phyloP scores from a whole-genome alignment of 345 rosid genomes.

The Psidium guajava region DNA sequence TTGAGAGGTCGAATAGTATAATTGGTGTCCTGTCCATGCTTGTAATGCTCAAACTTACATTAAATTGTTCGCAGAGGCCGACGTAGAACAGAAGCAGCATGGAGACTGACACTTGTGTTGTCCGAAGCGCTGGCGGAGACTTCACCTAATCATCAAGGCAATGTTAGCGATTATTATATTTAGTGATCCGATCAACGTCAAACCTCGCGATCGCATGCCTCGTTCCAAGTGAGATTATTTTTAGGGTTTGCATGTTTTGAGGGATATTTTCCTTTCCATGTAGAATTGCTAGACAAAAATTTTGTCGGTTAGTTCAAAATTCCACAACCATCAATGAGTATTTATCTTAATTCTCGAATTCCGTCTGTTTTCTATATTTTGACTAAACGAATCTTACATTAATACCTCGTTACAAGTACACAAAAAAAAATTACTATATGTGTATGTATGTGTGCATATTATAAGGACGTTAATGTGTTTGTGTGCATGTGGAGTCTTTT shows the following conservation, averaged over 20 bases:
- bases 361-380: neutral
- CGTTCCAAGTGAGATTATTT: neutral
- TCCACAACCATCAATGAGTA: neutral
- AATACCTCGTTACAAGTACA: neutral
- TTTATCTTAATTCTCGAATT: neutral
- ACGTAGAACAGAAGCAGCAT: constrained; percentile 12
- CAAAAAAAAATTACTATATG: neutral
- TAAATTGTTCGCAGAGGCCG: neutral
- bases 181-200: constrained; percentile 3
- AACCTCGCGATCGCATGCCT: neutral
- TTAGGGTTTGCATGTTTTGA: neutral
- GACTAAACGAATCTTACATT: neutral
- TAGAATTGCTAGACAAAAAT: neutral
- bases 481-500: neutral
- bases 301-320: neutral
- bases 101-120: constrained; percentile 7
- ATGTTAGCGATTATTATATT: neutral
- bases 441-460: neutral
- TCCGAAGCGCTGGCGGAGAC: neutral
- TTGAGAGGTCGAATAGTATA: neutral
- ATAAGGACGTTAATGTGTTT: neutral
- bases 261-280: neutral
- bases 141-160: neutral
- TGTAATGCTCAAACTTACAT: neutral
- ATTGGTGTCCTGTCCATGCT: neutral